Evolutionary conservation across 768 basidiomycete species (phyloP).

Genomic region (Termitomyces sp.): DNA sequence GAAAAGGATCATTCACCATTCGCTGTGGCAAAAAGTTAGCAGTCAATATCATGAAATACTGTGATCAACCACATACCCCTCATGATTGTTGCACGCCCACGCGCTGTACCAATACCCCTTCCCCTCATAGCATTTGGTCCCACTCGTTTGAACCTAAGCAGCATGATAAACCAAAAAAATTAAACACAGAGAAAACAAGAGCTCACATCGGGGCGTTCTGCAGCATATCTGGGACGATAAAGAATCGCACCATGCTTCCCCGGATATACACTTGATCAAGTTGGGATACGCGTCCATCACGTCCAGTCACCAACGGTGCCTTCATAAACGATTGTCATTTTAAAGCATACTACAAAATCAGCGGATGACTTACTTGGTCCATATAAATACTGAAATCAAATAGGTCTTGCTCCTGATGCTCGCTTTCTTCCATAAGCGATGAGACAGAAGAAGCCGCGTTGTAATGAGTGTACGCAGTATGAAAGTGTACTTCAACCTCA

Average conservation of each 20-base stretch:
- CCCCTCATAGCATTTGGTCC: slow-evolving; percentile 99
- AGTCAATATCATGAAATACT: slow-evolving; percentile 8
- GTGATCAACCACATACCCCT: slow-evolving; percentile 57
- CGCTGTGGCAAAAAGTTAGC: slow-evolving; percentile 38
- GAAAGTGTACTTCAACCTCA: slow-evolving; percentile 64
- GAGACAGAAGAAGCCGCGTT: slow-evolving; percentile 54
- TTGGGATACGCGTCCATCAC: slow-evolving; percentile 98
- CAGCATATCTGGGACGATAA: slow-evolving; percentile 99
- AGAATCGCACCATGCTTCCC: slow-evolving; percentile 97
- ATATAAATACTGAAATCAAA: slow-evolving; percentile 87
- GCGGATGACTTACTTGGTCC: slow-evolving; percentile 59
- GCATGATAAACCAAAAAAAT: not conserved
- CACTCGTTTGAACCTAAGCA: slow-evolving; percentile 92
- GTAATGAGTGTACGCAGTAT: slow-evolving; percentile 36
- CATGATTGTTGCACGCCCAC: slow-evolving; percentile 98
- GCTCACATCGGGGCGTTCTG: slow-evolving; percentile 98
- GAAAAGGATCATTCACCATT: slow-evolving; percentile 56
- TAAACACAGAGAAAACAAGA: slow-evolving; percentile 5
- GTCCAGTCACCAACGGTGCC: slow-evolving; percentile 94
- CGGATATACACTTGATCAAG: slow-evolving; percentile 98
- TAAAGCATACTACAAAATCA: not conserved
- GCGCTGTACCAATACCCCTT: slow-evolving; percentile 97
- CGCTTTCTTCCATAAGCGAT: slow-evolving; percentile 44
- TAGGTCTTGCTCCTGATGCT: slow-evolving; percentile 36
- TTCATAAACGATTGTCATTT: slow-evolving; percentile 20